These are phyloP conservation scores for Fusarium succisae DNA, from an alignment of 2,329 filamentous ascomycete genomes.

Conservation along the genomic window DNA sequence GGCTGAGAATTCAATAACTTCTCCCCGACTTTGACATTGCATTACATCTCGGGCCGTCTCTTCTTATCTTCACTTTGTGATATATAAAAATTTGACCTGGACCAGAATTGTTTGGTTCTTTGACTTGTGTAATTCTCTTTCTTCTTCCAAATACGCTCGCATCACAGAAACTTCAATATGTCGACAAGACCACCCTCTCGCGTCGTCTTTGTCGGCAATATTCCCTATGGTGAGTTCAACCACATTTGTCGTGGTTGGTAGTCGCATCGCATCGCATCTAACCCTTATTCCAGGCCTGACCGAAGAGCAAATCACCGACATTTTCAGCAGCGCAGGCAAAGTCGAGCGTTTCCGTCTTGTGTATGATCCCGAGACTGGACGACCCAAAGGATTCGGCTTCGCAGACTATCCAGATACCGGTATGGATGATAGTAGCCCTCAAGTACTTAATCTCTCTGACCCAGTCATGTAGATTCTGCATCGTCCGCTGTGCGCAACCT, in stretches of 20 bases:
- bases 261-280: constrained; percentile 26
- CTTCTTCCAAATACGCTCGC: neutral
- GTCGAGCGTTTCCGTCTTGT: constrained; percentile 93
- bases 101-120: neutral
- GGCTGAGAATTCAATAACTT: constrained; percentile 39
- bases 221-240: constrained; percentile 74
- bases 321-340: constrained; percentile 88
- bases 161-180: constrained; percentile 54
- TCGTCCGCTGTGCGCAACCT: constrained; percentile 94
- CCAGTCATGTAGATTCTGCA: constrained; percentile 68
- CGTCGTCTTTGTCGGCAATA: constrained; percentile 87
- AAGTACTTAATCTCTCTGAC: constrained; percentile 24
- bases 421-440: constrained; percentile 45
- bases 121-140: neutral
- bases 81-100: neutral
- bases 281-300: constrained; percentile 75
- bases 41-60: constrained; percentile 1
- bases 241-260: neutral
- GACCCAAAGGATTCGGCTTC: constrained; percentile 96
- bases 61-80: neutral
- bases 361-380: constrained; percentile 93
- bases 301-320: constrained; percentile 95
- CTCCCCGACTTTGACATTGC: constrained; percentile 14
- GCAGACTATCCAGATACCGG: constrained; percentile 95
- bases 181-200: constrained; percentile 79